Conservation (phyloP, 2,329 filamentous ascomycete species). For the Ascochyta pisi region DNA sequence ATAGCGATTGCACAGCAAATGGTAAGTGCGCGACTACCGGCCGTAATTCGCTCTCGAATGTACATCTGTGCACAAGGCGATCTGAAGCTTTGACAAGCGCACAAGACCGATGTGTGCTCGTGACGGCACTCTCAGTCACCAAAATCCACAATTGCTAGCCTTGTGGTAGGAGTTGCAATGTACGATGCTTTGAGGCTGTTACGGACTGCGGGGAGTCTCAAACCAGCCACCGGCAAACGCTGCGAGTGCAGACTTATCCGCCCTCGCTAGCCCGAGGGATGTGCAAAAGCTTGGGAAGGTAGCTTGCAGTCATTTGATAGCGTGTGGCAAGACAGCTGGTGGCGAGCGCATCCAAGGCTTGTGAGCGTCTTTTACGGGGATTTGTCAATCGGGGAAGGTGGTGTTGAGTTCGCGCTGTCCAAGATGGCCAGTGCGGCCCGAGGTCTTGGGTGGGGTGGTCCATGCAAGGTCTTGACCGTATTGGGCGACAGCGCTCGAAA, state of each 20-base stretch:
- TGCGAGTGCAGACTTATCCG: neutral
- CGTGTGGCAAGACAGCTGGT: conserved; percentile 9
- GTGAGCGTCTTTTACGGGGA: conserved; percentile 3
- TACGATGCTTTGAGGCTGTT: conserved; percentile 7
- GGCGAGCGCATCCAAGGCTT: conserved; percentile 1
- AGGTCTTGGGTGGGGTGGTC: conserved; percentile 9
- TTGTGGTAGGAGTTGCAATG: conserved; percentile 1
- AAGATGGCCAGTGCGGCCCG: conserved; percentile 7
- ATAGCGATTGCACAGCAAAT: neutral
- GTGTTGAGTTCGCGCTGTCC: conserved; percentile 16
- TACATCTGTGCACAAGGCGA: conserved; percentile 10
- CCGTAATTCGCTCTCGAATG: neutral
- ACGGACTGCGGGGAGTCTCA: conserved; percentile 7
- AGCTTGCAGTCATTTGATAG: neutral
- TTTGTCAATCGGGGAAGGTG: conserved; percentile 15
- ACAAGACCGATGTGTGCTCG: conserved; percentile 3
- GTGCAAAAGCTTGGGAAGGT: neutral
- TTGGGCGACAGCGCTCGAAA: conserved; percentile 10
- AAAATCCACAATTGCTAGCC: neutral
- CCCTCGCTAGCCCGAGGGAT: neutral
- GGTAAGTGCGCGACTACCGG: neutral
- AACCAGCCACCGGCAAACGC: conserved; percentile 13
- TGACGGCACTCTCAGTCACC: conserved; percentile 1
- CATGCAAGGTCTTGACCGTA: conserved; percentile 15
- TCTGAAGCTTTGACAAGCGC: conserved; percentile 11